Conservation (phyloP, 2,329 filamentous ascomycete genomes). For the Diaporthe aspalathi region DNA sequence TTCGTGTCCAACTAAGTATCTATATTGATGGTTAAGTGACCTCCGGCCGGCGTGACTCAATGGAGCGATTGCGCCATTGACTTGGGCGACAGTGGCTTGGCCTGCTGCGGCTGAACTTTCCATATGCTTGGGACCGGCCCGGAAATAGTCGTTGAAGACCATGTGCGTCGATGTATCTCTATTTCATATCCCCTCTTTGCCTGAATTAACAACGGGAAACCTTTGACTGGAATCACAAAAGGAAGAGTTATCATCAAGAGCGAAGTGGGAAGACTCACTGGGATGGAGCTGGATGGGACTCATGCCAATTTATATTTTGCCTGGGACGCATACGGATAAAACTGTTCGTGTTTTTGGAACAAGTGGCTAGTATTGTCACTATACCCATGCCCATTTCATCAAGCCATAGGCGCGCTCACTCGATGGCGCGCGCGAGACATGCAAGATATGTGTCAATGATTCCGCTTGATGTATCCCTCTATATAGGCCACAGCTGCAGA, state of each 20-base stretch:
- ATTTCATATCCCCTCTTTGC: not conserved
- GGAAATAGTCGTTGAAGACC: too few species aligned
- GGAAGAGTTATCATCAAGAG: not conserved
- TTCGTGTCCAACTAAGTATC: not conserved
- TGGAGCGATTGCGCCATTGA: not conserved
- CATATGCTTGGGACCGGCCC: too few species aligned
- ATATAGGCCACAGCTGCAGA: slow-evolving; percentile 27
- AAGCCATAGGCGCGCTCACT: not conserved
- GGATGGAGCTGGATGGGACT: not conserved
- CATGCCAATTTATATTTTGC: not conserved
- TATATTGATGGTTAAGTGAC: not conserved
- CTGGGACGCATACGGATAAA: not conserved
- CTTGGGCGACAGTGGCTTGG: not conserved
- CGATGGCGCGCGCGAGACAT: not conserved
- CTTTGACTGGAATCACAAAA: too few species aligned
- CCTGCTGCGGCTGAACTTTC: not conserved
- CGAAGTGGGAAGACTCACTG: too few species aligned
- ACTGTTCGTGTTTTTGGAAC: too few species aligned
- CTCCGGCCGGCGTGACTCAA: not conserved
- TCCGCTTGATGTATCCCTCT: slow-evolving; percentile 27
- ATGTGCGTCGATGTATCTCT: too few species aligned
- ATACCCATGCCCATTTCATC: too few species aligned
- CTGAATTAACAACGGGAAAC: not conserved
- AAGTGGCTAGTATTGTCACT: not conserved
- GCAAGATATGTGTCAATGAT: not conserved